Evolutionary conservation across 805 yeast species (phyloP).

Genomic region (Candida rishiriensis): DNA sequence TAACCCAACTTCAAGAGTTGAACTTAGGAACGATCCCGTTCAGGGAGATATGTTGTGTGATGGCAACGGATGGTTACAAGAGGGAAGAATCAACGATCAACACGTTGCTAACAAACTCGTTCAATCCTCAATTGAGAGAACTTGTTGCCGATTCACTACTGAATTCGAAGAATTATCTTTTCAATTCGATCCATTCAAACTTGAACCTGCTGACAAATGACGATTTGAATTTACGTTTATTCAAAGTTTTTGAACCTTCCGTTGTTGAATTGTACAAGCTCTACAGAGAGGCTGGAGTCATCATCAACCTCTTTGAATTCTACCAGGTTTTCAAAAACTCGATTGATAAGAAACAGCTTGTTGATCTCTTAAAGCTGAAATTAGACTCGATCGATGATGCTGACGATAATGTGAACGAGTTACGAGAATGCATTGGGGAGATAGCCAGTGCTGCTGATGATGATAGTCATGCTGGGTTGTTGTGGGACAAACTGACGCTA

Average conservation of each 20-base stretch:
- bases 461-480: constrained; percentile 33
- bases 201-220: constrained; percentile 5
- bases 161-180: constrained; percentile 32
- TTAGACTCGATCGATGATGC: not conserved
- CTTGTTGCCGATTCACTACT: constrained; percentile 37
- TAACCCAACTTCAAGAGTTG: constrained; percentile 18
- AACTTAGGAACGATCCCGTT: constrained; percentile 28
- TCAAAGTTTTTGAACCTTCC: constrained; percentile 42
- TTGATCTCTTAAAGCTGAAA: constrained; percentile 10
- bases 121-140: constrained; percentile 42
- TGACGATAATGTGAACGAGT: not conserved
- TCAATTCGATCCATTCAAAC: constrained; percentile 24
- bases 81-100: not conserved
- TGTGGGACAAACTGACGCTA: constrained; percentile 60
- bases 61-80: constrained; percentile 12
- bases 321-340: constrained; percentile 34
- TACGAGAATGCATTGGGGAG: not conserved
- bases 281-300: constrained; percentile 73
- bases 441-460: constrained; percentile 19
- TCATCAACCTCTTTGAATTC: constrained; percentile 35
- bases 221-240: constrained; percentile 23
- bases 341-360: constrained; percentile 14
- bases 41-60: constrained; percentile 39
- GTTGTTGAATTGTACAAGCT: constrained; percentile 56
- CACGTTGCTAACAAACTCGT: constrained; percentile 29